Evolutionary conservation across 257 asterid species (phyloP), one percentile per base, ranked within the genome.

Genomic region (Nicotiana undulata): DNA sequence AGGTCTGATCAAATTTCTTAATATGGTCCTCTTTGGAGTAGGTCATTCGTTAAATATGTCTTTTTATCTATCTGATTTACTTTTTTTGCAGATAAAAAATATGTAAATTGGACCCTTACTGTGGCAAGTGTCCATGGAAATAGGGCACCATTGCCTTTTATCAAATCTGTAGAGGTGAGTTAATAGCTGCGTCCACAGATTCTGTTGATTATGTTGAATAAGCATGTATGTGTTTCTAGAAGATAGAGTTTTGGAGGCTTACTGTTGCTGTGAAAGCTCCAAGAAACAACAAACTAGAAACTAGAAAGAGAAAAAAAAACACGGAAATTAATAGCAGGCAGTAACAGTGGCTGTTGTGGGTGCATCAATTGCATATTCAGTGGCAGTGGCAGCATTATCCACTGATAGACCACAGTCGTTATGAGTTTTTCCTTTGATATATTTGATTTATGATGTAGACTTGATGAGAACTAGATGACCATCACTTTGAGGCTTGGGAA

Each of bases 101-200:
- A 88, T 85, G 94, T 91, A 83, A 94, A 93, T 88, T 94, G 98
- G 98, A 91, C 94, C 86, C 93, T 94, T 80, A 87, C 80, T 52
- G 83, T 94, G 82, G 90, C 95, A 80, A 94, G 98, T 81, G 93
- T 92, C 79, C 98, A 94, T 85, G 98, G 97, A 78, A 90, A 88
- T 83, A 93, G 83, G 86, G 98, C 98, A 65, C 97, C 98, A 6
- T 81, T 94, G 82, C 97, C 98, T 52, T 94, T 94, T 82, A 83
- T 94, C 77, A 90, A 87, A 86, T 93, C 97, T 20, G 89, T 89
- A 32, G 94, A 95, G 95, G 98, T 93, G 85, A 85, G 81, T 77
- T 64, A 26, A 51, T 46, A 40, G 55, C 56, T 66, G 1, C 44
- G 40, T 26, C 28, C 51, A 31, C n/a, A 6, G 59, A 63, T 79